Evolutionary conservation across 768 basidiomycete species (phyloP).

Genomic region (Kwoniella pini): DNA sequence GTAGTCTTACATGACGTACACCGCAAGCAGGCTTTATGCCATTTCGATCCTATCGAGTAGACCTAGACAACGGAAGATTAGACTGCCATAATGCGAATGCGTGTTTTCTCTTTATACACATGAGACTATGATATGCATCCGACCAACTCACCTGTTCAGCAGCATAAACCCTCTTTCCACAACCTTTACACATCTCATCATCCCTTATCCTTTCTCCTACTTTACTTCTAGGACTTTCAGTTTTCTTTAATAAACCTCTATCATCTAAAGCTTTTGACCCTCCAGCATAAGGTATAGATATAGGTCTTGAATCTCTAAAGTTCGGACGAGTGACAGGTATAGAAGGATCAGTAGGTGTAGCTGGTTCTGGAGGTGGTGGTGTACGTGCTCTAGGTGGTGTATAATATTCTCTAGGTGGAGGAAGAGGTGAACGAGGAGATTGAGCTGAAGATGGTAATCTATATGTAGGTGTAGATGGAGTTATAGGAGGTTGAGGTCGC

Average conservation of each 20-base stretch:
- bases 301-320: conserved; percentile 34
- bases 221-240: conserved; percentile 44
- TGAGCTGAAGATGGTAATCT: conserved; percentile 18
- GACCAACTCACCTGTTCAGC: conserved; percentile 41
- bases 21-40: conserved; percentile 44
- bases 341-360: conserved; percentile 19
- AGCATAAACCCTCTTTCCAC: conserved; percentile 49
- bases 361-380: conserved; percentile 17
- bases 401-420: conserved; percentile 41
- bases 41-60: conserved; percentile 27
- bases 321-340: conserved; percentile 40
- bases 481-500: conserved; percentile 10
- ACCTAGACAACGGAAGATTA: conserved; percentile 6
- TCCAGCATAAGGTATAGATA: conserved; percentile 40
- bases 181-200: conserved; percentile 42
- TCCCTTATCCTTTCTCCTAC: conserved; percentile 42
- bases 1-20: conserved; percentile 42
- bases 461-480: conserved; percentile 10
- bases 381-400: conserved; percentile 29
- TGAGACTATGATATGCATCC: too few species aligned
- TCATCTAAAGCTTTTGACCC: conserved; percentile 44
- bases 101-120: neutral
- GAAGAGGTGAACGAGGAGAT: conserved; percentile 20
- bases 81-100: too few species aligned
- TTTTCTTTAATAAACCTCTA: conserved; percentile 38